Conservation (phyloP, 768 basidiomycete species). For the Tulasnella sp. region DNA sequence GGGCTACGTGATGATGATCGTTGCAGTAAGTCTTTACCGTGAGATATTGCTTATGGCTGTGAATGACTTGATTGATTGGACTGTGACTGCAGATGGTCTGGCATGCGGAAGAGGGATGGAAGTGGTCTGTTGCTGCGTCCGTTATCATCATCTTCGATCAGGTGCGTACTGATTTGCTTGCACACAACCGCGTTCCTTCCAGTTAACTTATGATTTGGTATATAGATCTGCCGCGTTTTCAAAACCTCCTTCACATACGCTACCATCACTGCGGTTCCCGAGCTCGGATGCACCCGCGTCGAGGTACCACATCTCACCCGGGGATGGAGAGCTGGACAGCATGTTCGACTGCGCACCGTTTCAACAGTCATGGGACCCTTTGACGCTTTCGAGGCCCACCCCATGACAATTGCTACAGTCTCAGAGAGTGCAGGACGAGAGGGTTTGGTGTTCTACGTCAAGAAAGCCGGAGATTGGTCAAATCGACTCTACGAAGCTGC, state of each 20-base stretch:
- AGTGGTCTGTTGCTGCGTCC: constrained; percentile 47
- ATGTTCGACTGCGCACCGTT: constrained; percentile 39
- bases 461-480: constrained; percentile 20
- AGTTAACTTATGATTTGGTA: not conserved
- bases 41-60: constrained; percentile 24
- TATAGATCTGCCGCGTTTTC: constrained; percentile 35
- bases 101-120: constrained; percentile 46
- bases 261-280: constrained; percentile 50
- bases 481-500: constrained; percentile 38
- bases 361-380: constrained; percentile 11
- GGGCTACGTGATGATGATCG: constrained; percentile 46
- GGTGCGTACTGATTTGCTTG: not conserved
- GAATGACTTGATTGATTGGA: constrained; percentile 11
- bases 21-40: constrained; percentile 45
- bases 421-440: constrained; percentile 27
- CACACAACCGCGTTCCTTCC: not conserved
- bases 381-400: constrained; percentile 51
- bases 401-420: constrained; percentile 72
- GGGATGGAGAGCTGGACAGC: constrained; percentile 44
- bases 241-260: constrained; percentile 60
- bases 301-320: constrained; percentile 9
- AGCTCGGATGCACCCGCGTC: constrained; percentile 42
- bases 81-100: constrained; percentile 23
- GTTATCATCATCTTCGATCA: constrained; percentile 50
- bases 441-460: constrained; percentile 12